Evolutionary conservation across 768 basidiomycete species (phyloP), one percentile per base, ranked within the genome.

Genomic region (Daedalea quercina): DNA sequence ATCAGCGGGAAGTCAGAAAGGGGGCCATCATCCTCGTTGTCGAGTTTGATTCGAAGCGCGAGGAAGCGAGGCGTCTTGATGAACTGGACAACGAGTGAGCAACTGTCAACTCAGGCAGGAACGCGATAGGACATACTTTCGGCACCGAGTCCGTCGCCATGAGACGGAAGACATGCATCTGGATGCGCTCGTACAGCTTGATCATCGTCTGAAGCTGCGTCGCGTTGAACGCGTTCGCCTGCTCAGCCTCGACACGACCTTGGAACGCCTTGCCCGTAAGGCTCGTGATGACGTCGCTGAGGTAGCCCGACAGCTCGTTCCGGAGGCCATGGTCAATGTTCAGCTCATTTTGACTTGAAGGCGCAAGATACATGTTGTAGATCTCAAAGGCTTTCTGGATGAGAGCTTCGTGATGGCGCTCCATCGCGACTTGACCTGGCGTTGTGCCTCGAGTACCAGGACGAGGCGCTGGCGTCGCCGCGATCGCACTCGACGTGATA

Each of bases 61-160:
- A 86, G 69, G 73, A 92, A 93, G 60, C 81, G 82, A 25, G 85
- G 79, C 1, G 88, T 90, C 69, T 92, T 92, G 72, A 91, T 89
- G 73, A 93, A 93, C 91, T 93, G 54, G 20, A 50, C 54, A 31
- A 31, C 4, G 11, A 6, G 28, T 31, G 54, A 54, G 53, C 41
- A 47, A 31, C 54, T 47, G 43, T 52, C 37, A 52, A 34, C 7
- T 17, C 17, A n/a, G 44, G 8, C 17, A 26, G 2, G 12, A 52
- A 22, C 17, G 13, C 19, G 61, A 12, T 4, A 28, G 17, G 19
- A 62, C 75, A 25, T 61, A 90, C 90, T 79, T 95, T 95, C 13
- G 96, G 96, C n/a, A 99, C 87, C 7, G 95, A 97, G 69, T 99
- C 96, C 52, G 94, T 95, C 17, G 96, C 94, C 90, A 99, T 95